phyloP scores from a whole-genome alignment of 176 grass and related monocot species.

The Pharus latifolius region DNA sequence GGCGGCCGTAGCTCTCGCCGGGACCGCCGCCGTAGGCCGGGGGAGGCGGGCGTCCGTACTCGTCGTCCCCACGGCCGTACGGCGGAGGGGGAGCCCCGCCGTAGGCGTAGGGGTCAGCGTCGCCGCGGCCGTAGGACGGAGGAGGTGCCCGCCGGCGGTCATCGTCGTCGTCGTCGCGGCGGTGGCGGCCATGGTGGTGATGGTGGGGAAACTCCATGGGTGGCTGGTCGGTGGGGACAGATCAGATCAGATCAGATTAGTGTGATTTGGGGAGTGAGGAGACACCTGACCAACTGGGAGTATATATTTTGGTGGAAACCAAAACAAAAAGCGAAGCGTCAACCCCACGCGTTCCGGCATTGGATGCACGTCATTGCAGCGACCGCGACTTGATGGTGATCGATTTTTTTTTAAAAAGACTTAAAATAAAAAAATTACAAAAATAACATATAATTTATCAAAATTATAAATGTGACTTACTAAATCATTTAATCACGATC shows the following conservation, averaged over 20 bases:
- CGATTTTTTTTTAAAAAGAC: too few relatives aligned
- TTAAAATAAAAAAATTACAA: too few relatives aligned
- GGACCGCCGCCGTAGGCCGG: neutral
- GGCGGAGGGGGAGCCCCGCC: neutral
- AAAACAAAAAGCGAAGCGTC: too few relatives aligned
- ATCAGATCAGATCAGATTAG: neutral
- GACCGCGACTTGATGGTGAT: too few relatives aligned
- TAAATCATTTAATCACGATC: too few relatives aligned
- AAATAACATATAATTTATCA: too few relatives aligned
- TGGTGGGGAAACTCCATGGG: slow-evolving; percentile 20
- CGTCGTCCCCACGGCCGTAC: neutral
- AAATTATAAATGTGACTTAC: too few relatives aligned
- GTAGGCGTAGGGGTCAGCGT: neutral
- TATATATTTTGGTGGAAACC: too few relatives aligned
- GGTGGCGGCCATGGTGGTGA: slow-evolving; percentile 6
- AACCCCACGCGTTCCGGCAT: too few relatives aligned
- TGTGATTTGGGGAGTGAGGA: neutral
- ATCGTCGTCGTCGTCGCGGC: neutral
- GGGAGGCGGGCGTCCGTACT: neutral
- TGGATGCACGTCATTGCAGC: too few relatives aligned
- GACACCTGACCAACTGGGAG: too few relatives aligned
- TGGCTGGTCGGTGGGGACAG: neutral
- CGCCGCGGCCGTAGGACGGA: neutral
- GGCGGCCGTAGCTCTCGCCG: neutral
- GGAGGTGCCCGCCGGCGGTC: neutral